A percentile compares a stretch with the other conserved stretches of the same genome.
Evolutionary conservation across 176 grass and related monocot species (phyloP).

Genomic region (Aegilops bicornis): DNA sequence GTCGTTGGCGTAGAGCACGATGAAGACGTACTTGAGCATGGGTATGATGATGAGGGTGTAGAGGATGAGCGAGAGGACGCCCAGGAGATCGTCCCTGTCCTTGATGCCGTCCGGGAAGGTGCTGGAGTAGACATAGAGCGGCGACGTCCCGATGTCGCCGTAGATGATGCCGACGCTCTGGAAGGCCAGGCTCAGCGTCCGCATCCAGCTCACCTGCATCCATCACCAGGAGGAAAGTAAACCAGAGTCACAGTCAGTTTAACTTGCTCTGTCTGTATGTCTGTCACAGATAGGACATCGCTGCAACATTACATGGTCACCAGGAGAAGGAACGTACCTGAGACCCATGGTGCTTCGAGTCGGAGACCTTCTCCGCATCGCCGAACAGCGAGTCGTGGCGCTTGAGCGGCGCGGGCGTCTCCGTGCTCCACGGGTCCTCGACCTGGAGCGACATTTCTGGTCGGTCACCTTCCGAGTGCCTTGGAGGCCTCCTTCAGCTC

Average conservation of each 20-base stretch:
- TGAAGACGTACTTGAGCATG: conserved; percentile 68
- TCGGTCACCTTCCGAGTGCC: background rate
- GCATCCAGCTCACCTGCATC: conserved; percentile 34
- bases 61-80: conserved; percentile 73
- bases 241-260: no score
- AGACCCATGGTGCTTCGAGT: background rate
- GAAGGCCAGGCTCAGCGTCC: conserved; percentile 50
- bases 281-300: no score
- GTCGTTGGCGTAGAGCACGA: conserved; percentile 32
- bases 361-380: background rate
- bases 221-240: no score
- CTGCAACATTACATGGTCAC: background rate
- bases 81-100: conserved; percentile 45
- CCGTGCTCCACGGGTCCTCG: background rate
- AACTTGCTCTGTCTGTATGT: no score
- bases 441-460: background rate
- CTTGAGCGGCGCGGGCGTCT: background rate
- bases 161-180: conserved; percentile 76
- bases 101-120: conserved; percentile 62
- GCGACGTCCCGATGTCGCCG: conserved; percentile 75
- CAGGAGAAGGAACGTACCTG: background rate
- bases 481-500: background rate
- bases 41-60: conserved; percentile 61
- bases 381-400: background rate
- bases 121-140: conserved; percentile 58